Base-by-base conservation (phyloP, 2,329 filamentous ascomycete species). In the Monosporascus sp. region DNA sequence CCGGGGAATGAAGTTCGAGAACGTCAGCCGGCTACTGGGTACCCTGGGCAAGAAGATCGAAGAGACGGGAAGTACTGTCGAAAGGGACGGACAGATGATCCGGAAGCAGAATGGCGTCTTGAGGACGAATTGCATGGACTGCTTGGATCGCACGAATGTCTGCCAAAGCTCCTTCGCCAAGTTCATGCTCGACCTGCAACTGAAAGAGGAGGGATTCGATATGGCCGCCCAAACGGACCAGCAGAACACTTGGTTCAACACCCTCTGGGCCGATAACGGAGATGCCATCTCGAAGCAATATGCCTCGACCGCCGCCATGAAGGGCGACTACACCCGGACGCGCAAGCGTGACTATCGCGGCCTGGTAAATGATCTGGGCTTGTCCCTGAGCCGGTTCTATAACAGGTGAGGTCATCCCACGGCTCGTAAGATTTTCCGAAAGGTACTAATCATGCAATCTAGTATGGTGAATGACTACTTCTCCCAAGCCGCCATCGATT, bases 391-490 rank as follows among this genome's bases (percentile, higher is more conserved):
- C 25, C 78, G 90, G 41, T 83, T 86, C 55, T 86, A 85, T 60
- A 86, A 81, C 53, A 83, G 83, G 83, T 86, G 70, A 67, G 80
- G 66, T 71, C 8, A 11, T 35, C 31, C 31, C 5, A 35, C 1
- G 14, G 5, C 1, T 11, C 9, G 9, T 5, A 14, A 35, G 31
- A 35, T 35, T 35, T 31, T 35, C 31, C 4, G 31, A 14, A 35
- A 35, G 20, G 25, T 51, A 11, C 35, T 50, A 41, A 51, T 18
- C 51, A 59, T 35, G 60, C 37, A 24, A n/a, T 8, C 18, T 50
- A 97, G 96, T 60, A 94, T 97, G 72, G 91, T 99, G 59, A 96
- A 96, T 61, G 94, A 99, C 72, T 97, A 96, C 70, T 97, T 97
- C 71, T 88, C 92, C 22, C 94, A 99, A 69, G 89, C 91, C 0